Evolutionary conservation across 495 filamentous ascomycete species (phyloP), one percentile per base, ranked within the genome.

Genomic region (Opeltia flavorubescens): DNA sequence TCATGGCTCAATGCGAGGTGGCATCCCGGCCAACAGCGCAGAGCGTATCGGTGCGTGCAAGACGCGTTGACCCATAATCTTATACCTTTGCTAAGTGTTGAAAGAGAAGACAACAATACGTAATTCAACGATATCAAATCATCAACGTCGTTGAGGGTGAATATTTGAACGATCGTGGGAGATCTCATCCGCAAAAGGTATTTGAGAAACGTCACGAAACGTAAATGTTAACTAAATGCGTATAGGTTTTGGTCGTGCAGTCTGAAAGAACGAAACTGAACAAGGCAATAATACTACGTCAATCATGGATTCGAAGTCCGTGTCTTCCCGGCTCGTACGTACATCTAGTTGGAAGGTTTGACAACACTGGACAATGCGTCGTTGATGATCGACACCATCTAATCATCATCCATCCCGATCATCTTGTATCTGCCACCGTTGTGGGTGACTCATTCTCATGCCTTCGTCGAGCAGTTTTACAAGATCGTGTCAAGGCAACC

Each of bases 371-470:
- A 5, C 68, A 77, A 50, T 81, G 77, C 59, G 73, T 86, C 50
- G 69, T 94, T 43, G 81, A 88, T 60, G 85, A 95, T 59, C 62
- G 67, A 21, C 67, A 81, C 44, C 84, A 94, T 55, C 83, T 95
- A 67, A 65, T 98, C 30, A 89, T 98, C 53, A 69, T 98, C 11
- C 87, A 98, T 59, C 91, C 91, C 2, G 91, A 98, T 62, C 89
- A 95, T 64, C 75, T 98, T 20, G 81, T 98, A 43, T 95, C 91
- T 9, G 81, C 89, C 2, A 95, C 89, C 6, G 83, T 89, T 7
- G 82, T 98, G 27, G 91, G 84, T 29, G 91, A 98, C 58, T 93
- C 91, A 0, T 89, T 95, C 56, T 78, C 76, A 33, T 98, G 91
- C 57, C 77, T 79, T 50, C 79, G 91, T 11, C 81, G 88, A 44